phyloP scores from a whole-genome alignment of 768 basidiomycete species.

The Rhodotorula sphaerocarpa region DNA sequence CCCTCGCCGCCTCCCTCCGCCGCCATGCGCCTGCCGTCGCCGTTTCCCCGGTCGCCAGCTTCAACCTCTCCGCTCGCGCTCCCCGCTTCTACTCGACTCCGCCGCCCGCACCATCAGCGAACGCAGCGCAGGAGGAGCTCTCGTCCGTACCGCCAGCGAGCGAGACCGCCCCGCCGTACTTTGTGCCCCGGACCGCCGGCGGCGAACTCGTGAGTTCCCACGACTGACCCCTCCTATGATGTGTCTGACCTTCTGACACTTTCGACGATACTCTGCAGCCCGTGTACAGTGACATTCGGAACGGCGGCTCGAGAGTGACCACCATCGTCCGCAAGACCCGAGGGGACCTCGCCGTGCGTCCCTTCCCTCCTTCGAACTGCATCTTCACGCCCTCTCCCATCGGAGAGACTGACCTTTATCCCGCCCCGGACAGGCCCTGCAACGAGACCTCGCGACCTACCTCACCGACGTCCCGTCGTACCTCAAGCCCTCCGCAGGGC shows the following conservation, averaged over 20 bases:
- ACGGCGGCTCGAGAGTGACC: conserved; percentile 1
- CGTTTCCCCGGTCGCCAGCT: neutral
- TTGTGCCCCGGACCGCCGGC: conserved; percentile 9
- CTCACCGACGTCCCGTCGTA: neutral
- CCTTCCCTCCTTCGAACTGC: neutral
- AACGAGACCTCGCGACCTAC: conserved; percentile 1
- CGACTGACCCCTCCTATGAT: no score
- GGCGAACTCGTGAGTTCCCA: conserved; percentile 14
- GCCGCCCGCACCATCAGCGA: neutral
- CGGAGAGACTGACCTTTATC: no score
- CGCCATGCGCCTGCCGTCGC: neutral
- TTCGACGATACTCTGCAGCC: conserved; percentile 8
- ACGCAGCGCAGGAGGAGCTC: neutral
- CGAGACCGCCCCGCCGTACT: conserved; percentile 1
- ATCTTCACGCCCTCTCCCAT: neutral
- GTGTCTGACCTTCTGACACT: no score
- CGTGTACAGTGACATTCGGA: conserved; percentile 14
- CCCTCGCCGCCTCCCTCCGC: neutral
- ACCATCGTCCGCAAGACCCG: conserved; percentile 15
- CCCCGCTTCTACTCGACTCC: neutral
- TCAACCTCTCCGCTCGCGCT: neutral
- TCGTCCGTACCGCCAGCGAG: neutral
- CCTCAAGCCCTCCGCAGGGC: conserved; percentile 14
- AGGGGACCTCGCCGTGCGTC: conserved; percentile 17
- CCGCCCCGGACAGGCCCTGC: conserved; percentile 1